Percentiles rank a stretch among this genome's conserved stretches.
phyloP scores from a whole-genome alignment of 2,329 filamentous ascomycete species.

The Fusarium multiceps region DNA sequence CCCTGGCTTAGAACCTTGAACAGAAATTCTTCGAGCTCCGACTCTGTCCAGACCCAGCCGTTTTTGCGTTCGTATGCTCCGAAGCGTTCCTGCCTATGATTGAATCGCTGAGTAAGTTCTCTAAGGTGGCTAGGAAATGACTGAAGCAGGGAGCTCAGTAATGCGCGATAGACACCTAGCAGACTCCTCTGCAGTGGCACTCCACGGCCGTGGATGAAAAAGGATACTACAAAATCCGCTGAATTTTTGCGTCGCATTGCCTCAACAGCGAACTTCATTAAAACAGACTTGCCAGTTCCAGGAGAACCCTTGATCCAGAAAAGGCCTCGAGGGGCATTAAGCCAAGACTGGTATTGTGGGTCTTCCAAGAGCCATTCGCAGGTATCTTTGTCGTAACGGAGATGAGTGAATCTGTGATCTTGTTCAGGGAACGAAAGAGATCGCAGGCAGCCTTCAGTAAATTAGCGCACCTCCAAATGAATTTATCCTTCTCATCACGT shows the following conservation, averaged over 20 bases:
- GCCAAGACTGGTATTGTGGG: neutral
- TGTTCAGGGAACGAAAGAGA: neutral
- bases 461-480: neutral
- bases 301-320: conserved; percentile 3
- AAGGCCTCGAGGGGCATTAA: neutral
- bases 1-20: neutral
- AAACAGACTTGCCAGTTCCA: neutral
- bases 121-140: rapidly evolving
- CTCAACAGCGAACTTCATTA: neutral
- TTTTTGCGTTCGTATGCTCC: neutral
- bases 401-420: neutral
- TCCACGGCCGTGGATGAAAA: neutral
- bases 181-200: rapidly evolving
- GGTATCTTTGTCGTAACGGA: neutral
- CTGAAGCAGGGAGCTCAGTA: neutral
- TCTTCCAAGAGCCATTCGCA: neutral
- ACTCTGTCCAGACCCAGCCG: neutral
- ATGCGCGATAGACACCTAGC: neutral
- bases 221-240: neutral
- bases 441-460: rapidly evolving
- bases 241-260: neutral
- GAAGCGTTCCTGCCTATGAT: neutral
- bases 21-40: neutral
- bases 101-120: neutral
- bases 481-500: neutral